A percentile compares a stretch with the other conserved stretches of the same genome.
phyloP scores from a whole-genome alignment of 768 basidiomycete genomes.

The Mycena venus region DNA sequence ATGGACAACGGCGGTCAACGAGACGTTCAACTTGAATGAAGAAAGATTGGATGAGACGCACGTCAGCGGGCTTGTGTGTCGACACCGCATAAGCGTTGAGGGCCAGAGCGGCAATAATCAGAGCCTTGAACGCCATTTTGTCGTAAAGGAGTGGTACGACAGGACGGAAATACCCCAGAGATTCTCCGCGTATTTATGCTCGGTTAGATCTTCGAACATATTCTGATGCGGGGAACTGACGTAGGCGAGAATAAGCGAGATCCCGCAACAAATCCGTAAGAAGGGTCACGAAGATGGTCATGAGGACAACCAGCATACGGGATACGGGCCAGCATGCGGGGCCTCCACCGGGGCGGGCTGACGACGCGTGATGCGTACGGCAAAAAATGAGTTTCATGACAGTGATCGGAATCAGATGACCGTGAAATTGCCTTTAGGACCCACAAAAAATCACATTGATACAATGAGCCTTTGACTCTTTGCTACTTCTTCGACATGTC shows the following conservation, averaged over 20 bases:
- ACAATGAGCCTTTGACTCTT: neutral
- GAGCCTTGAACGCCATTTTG: constrained; percentile 26
- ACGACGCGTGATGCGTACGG: neutral
- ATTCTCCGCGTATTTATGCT: constrained; percentile 7
- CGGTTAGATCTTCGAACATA: neutral
- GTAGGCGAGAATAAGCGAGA: neutral
- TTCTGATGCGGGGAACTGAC: constrained; percentile 30
- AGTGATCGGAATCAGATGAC: constrained; percentile 6
- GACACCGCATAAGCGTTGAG: constrained; percentile 17
- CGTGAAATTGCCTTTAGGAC: neutral
- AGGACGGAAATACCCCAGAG: neutral
- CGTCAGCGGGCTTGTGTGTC: constrained; percentile 9
- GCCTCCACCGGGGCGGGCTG: neutral
- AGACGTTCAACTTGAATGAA: neutral
- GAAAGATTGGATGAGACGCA: neutral
- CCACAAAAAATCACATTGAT: neutral
- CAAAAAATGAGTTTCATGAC: neutral
- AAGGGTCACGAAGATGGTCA: constrained; percentile 30
- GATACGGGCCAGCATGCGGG: neutral
- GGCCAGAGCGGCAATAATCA: constrained; percentile 19
- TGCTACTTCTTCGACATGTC: constrained; percentile 48
- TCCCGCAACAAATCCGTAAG: neutral
- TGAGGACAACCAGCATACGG: neutral
- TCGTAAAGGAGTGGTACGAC: neutral
- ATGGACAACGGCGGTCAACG: neutral